A percentile compares a stretch with the other conserved stretches of the same genome.
Conservation (phyloP, 2,329 filamentous ascomycete species). For the Cladophialophora bantiana region DNA sequence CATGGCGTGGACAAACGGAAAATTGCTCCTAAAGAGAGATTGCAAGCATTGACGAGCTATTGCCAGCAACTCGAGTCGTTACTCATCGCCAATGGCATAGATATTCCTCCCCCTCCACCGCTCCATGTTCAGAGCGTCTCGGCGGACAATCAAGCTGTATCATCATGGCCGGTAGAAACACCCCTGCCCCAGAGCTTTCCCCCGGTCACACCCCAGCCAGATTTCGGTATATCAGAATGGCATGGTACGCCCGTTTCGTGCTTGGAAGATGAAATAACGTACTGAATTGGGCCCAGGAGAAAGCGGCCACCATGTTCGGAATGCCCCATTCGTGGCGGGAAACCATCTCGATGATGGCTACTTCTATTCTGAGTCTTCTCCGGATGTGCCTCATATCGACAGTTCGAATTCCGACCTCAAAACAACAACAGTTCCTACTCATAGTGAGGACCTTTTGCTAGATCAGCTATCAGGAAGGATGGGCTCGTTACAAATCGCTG, state of each 20-base stretch:
- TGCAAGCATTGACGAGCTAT: slow-evolving; percentile 29
- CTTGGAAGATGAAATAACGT: not conserved
- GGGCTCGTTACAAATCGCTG: slow-evolving; percentile 37
- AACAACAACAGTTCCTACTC: slow-evolving; percentile 1
- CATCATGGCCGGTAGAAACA: slow-evolving; percentile 3
- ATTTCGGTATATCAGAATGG: slow-evolving; percentile 7
- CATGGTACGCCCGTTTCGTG: slow-evolving; percentile 3
- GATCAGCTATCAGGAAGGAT: slow-evolving; percentile 33
- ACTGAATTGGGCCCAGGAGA: slow-evolving; percentile 3
- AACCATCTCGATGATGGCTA: slow-evolving; percentile 11
- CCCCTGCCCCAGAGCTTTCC: not conserved
- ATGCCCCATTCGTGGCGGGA: not conserved
- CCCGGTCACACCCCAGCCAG: not conserved
- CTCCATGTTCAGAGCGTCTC: slow-evolving; percentile 17
- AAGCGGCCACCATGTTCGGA: not conserved
- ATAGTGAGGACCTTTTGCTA: slow-evolving; percentile 18
- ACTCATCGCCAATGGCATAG: slow-evolving; percentile 24
- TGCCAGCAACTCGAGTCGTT: slow-evolving; percentile 28
- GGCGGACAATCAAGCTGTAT: not conserved
- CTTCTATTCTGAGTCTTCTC: slow-evolving; percentile 16
- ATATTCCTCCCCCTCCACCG: slow-evolving; percentile 25
- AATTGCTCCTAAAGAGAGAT: slow-evolving; percentile 32
- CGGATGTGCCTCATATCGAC: slow-evolving; percentile 9
- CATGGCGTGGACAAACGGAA: slow-evolving; percentile 33
- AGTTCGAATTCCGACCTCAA: slow-evolving; percentile 3